Conservation (phyloP, 2,329 filamentous ascomycete species). For the Phyllosticta citribraziliensis region DNA sequence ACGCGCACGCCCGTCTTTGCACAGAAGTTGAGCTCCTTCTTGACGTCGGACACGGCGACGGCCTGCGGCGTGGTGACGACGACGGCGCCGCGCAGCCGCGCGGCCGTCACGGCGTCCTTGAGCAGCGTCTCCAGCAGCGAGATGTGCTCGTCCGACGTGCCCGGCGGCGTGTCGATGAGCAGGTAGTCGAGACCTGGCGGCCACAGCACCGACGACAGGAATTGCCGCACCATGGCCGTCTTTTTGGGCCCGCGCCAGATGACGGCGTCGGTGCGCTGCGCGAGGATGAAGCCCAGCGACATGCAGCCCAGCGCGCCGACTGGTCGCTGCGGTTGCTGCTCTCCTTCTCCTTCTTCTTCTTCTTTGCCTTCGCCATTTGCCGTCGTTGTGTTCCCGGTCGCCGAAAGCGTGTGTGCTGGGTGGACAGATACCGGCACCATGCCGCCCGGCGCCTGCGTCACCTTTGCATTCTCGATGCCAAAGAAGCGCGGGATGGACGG, state of each 20-base stretch:
- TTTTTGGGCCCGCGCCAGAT: conserved; percentile 98
- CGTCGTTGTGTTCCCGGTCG: conserved; percentile 7
- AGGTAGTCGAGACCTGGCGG: conserved; percentile 73
- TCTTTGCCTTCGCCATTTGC: conserved; percentile 7
- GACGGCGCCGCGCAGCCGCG: conserved; percentile 73
- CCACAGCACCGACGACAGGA: conserved; percentile 87
- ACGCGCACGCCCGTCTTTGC: conserved; percentile 69
- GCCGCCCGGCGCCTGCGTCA: conserved; percentile 81
- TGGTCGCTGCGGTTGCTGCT: conserved; percentile 14
- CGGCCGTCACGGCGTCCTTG: conserved; percentile 14
- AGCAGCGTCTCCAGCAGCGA: conserved; percentile 44
- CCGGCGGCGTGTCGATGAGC: conserved; percentile 90
- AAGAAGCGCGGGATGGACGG: conserved; percentile 95
- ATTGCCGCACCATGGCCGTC: conserved; percentile 97
- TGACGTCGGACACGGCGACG: conserved; percentile 84
- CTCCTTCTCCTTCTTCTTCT: not conserved
- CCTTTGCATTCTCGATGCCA: conserved; percentile 77
- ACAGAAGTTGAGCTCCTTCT: conserved; percentile 92
- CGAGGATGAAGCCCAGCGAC: conserved; percentile 85
- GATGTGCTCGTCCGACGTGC: conserved; percentile 51
- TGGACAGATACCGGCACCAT: conserved; percentile 89
- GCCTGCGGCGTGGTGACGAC: conserved; percentile 95
- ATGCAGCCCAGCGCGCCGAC: conserved; percentile 68
- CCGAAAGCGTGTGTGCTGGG: conserved; percentile 33
- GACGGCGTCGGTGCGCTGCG: conserved; percentile 75